Conservation (phyloP, 78 protist species). For the Dictyostelium firmibasis region DNA sequence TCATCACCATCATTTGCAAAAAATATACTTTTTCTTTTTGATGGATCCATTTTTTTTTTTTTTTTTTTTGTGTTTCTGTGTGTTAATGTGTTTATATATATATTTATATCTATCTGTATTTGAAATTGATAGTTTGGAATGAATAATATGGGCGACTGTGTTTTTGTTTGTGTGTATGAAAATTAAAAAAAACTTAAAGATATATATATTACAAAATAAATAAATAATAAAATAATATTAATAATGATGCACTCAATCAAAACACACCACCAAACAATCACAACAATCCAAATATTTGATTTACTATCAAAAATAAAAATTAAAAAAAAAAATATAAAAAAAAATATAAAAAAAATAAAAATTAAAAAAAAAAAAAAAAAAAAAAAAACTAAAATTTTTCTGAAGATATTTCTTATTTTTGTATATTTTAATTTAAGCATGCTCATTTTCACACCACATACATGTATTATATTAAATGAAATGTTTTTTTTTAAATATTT, state of each 20-base stretch:
- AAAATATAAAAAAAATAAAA: background rate
- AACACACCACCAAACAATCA: background rate
- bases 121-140: too few species aligned
- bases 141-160: too few species aligned
- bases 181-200: background rate
- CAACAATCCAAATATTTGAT: background rate
- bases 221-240: background rate
- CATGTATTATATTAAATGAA: too few species aligned
- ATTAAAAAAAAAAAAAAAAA: background rate
- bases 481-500: too few species aligned
- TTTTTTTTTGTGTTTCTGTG: background rate
- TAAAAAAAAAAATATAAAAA: background rate
- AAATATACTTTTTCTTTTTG: conserved; percentile 44
- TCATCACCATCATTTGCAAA: conserved; percentile 34
- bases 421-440: background rate
- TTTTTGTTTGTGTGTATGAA: background rate
- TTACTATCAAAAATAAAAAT: background rate
- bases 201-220: background rate
- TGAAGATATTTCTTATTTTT: background rate
- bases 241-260: background rate
- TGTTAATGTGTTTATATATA: too few species aligned
- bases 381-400: too few species aligned
- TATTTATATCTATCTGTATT: too few species aligned
- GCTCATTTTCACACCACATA: background rate
- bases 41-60: background rate